Conservation (phyloP, 805 yeast genomes). For the Ogataea neopini region DNA sequence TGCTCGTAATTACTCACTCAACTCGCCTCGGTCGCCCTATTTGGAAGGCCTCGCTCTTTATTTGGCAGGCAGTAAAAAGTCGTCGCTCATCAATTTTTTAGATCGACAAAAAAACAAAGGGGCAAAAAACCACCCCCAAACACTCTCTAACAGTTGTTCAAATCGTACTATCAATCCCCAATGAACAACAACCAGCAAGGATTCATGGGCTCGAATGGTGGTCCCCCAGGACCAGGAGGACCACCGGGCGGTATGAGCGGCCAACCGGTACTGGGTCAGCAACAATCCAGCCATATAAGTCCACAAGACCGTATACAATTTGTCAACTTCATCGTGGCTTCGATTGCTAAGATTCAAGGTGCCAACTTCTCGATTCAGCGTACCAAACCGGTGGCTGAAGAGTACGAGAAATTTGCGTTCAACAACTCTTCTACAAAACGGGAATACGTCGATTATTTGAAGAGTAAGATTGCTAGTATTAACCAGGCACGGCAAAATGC, state of each 20-base stretch:
- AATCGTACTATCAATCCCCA: not conserved
- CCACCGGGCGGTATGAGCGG: constrained; percentile 3
- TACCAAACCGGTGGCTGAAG: constrained; percentile 60
- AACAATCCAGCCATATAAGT: constrained; percentile 23
- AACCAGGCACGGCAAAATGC: constrained; percentile 37
- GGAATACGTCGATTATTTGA: constrained; percentile 54
- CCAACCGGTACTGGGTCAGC: constrained; percentile 4
- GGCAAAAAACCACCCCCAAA: not conserved
- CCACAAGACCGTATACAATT: constrained; percentile 36
- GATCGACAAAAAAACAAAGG: constrained; percentile 1
- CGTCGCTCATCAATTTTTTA: not conserved
- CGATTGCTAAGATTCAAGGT: constrained; percentile 38
- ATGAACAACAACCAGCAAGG: constrained; percentile 15
- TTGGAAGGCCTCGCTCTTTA: too few species aligned
- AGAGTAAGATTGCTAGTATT: constrained; percentile 38
- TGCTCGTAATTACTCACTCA: too few species aligned
- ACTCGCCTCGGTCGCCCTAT: too few species aligned
- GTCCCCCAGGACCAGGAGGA: constrained; percentile 6
- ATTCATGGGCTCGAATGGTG: constrained; percentile 7
- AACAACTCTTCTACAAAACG: constrained; percentile 56
- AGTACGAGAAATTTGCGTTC: constrained; percentile 67
- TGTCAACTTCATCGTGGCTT: constrained; percentile 32
- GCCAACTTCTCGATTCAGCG: constrained; percentile 36
- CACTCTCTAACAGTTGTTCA: not conserved
- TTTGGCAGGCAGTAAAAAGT: too few species aligned